Evolutionary conservation across 805 yeast genomes (phyloP), one percentile per base, ranked within the genome.

Genomic region (Nakazawaea sp.): DNA sequence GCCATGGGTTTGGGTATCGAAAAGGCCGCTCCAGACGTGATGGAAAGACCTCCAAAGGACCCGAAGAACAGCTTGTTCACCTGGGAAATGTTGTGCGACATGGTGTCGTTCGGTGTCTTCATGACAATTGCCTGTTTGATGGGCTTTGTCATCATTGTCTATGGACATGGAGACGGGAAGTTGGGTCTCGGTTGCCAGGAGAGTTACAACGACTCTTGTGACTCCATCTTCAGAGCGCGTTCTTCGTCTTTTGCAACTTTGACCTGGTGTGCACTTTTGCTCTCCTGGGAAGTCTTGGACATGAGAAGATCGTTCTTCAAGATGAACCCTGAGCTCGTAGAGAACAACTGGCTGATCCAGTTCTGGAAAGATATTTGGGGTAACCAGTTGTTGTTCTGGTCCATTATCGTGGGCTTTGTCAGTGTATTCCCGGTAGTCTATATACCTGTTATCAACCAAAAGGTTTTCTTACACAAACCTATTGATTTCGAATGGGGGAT

Each of bases 251-350:
- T 86, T 64, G 81, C 81, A 1, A 74, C 80, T 2, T 79, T 85
- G 79, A 86, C 95, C 1, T 86, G 95, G 94, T 73, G 89, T 61
- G 82, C 90, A 3, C 67, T 86, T 42, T 54, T 85, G 20, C 63
- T 83, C 32, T 92, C 94, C 1, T 84, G 92, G 92, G 92, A 84
- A 59, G 86, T 85, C 48, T 69, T 83, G 41, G 85, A 83, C 52
- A 60, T 78, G 57, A 66, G 81, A 47, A 66, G 78, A 48, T 84
- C 94, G 2, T 63, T 85, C 43, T 83, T 84, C 58, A 61, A 62
- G 37, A 79, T 79, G 84, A 72, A 78, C 41, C 83, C 83, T 18
- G 81, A 76, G 33, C 60, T 79, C 12, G 68, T 72, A 50, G 33
- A 35, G 24, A 6, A 7, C 8, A 5, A 8, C 5, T 36, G 34